Conservation (phyloP, 2,329 filamentous ascomycete species). For the Pseudocercospora eumusae region DNA sequence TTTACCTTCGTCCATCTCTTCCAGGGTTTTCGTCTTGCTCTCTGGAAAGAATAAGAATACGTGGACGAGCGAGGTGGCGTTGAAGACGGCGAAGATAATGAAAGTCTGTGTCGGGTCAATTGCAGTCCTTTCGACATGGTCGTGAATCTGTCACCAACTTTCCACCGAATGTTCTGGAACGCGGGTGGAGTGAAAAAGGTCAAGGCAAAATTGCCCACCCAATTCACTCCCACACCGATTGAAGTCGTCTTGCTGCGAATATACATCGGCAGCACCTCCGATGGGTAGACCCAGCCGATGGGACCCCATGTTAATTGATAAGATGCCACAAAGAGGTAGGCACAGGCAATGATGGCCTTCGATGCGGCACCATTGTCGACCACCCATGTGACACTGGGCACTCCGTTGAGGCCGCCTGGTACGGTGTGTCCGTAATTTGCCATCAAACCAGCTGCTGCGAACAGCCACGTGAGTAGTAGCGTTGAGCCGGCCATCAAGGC, state of each 20-base stretch:
- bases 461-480: constrained; percentile 15
- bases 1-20: constrained; percentile 9
- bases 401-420: constrained; percentile 17
- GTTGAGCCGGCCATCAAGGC: constrained; percentile 14
- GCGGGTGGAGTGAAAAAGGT: constrained; percentile 21
- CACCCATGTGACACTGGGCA: constrained; percentile 18
- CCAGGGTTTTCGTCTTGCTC: constrained; percentile 24
- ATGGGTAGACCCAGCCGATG: constrained; percentile 19
- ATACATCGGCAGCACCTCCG: constrained; percentile 18
- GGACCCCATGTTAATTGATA: constrained; percentile 20
- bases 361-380: constrained; percentile 15
- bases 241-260: constrained; percentile 17
- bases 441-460: constrained; percentile 18
- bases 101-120: constrained; percentile 11
- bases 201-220: constrained; percentile 19
- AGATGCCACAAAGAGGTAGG: constrained; percentile 18
- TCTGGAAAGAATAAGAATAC: constrained; percentile 24
- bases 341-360: constrained; percentile 17
- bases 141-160: not conserved
- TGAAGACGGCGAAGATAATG: constrained; percentile 22
- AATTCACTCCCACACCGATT: constrained; percentile 18
- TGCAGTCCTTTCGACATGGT: not conserved
- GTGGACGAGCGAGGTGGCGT: constrained; percentile 15
- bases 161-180: constrained; percentile 19
- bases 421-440: constrained; percentile 15